Base-by-base conservation (phyloP, 129 eudicot genomes). In the Arctium lappa region DNA sequence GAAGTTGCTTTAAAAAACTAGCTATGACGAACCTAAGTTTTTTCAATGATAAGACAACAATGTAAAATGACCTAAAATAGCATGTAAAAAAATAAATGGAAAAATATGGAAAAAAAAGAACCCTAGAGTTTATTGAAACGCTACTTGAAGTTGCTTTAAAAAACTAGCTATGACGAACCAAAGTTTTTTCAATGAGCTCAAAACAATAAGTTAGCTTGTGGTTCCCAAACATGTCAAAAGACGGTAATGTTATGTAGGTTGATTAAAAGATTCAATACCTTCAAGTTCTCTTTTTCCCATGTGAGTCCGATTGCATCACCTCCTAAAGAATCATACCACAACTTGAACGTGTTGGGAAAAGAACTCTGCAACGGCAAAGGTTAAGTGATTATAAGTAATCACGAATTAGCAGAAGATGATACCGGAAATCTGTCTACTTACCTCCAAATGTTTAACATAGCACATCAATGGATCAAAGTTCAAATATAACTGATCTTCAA, bases 291-390 rank as follows among this genome's bases (percentile, higher is more conserved):
- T 82, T 88, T 90, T 69, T 81, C 86, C 91, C 97, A 95, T 40
- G 99, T 95, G 70, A 95, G 85, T 40, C 99, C 99, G 69, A 95
- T 86, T 10, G 97, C 97, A 83, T 95, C 99, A 18, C 98, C 97
- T 75, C 99, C 99, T 72, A 93, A 63, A 42, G 89, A 87, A 91
- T 95, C 99, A 77, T 91, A 91, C 99, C 99, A 95, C 80, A 93
- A 89, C 86, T 95, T 95, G 73, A 93, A 90, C 79, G 39, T 82
- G 75, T 89, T 71, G 16, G 93, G 94, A 78, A 91, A 93, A 83
- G 82, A 89, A 83, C 75, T 88, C 99, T 95, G 94, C 87, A 83
- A 63, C 74, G 29, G 27, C 37, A 38, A 77, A 6, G n/a, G 81
- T 4, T 15, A 63, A 5, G 38, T n/a, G 37, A 62, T 37, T 36